These are phyloP conservation scores for Russula vinacea DNA, from an alignment of 768 basidiomycete species.

Conservation along the genomic window DNA sequence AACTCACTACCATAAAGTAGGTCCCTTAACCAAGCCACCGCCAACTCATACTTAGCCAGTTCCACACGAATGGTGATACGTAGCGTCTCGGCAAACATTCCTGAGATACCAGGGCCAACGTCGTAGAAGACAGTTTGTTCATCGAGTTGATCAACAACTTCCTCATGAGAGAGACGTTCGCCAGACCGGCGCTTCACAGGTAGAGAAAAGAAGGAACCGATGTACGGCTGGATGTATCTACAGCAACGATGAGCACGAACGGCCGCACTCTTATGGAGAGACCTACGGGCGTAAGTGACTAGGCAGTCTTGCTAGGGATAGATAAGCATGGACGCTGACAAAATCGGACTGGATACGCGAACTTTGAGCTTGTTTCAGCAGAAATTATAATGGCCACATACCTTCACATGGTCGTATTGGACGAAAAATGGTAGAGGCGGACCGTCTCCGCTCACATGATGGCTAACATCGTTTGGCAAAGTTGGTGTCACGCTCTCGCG, in stretches of 20 bases:
- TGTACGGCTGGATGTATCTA: constrained; percentile 76
- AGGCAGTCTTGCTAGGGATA: constrained; percentile 74
- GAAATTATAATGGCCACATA: constrained; percentile 35
- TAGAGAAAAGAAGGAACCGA: constrained; percentile 83
- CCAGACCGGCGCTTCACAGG: constrained; percentile 74
- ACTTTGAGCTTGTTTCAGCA: background rate
- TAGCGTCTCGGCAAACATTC: constrained; percentile 70
- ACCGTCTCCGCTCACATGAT: constrained; percentile 67
- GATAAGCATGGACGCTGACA: constrained; percentile 71
- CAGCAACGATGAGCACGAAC: constrained; percentile 8
- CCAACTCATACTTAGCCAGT: constrained; percentile 69
- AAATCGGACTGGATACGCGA: constrained; percentile 74
- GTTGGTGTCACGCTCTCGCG: constrained; percentile 37
- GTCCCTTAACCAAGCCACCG: constrained; percentile 83
- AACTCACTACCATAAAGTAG: constrained; percentile 74
- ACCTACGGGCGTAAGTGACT: constrained; percentile 72
- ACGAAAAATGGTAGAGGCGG: constrained; percentile 78
- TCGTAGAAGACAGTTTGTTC: constrained; percentile 89
- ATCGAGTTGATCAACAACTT: constrained; percentile 87
- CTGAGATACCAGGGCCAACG: constrained; percentile 55
- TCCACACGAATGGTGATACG: constrained; percentile 84
- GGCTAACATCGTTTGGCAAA: constrained; percentile 48
- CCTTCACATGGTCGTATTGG: constrained; percentile 91
- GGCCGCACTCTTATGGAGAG: background rate
- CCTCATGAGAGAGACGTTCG: constrained; percentile 72